These are phyloP conservation scores for Neopestalotiopsis sp. DNA, from an alignment of 2,329 filamentous ascomycete genomes.

Conservation along the genomic window DNA sequence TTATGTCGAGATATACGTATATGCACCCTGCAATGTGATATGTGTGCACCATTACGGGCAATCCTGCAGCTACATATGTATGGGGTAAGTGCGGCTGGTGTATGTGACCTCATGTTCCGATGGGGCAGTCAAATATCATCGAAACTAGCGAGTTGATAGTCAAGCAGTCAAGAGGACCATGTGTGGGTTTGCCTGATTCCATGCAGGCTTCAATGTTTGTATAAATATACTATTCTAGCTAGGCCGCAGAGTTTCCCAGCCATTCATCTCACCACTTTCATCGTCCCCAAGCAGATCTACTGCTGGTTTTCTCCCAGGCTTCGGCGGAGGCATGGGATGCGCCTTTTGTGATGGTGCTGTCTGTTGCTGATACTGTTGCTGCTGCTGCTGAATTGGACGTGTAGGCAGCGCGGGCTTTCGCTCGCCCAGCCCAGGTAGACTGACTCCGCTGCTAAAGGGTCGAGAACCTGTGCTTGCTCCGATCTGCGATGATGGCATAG, in stretches of 20 bases:
- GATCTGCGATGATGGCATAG: not conserved
- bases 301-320: conserved; percentile 33
- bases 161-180: too few species aligned
- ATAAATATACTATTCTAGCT: conserved; percentile 1
- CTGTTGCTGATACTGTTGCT: not conserved
- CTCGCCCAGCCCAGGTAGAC: conserved; percentile 34
- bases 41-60: too few species aligned
- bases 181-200: not conserved
- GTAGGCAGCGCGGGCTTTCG: conserved; percentile 34
- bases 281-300: conserved; percentile 55
- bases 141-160: too few species aligned
- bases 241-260: conserved; percentile 63
- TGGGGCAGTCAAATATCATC: too few species aligned
- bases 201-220: not conserved
- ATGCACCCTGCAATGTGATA: too few species aligned
- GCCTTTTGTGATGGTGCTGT: conserved; percentile 16
- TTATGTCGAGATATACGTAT: too few species aligned
- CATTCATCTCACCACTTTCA: conserved; percentile 49
- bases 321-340: conserved; percentile 27
- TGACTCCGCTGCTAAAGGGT: conserved; percentile 25
- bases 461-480: conserved; percentile 7
- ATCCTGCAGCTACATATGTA: too few species aligned
- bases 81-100: too few species aligned
- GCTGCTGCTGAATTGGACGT: conserved; percentile 27
- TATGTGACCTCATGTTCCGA: too few species aligned